phyloP scores from a whole-genome alignment of 2,329 filamentous ascomycete species.

The Ciborinia camelliae region DNA sequence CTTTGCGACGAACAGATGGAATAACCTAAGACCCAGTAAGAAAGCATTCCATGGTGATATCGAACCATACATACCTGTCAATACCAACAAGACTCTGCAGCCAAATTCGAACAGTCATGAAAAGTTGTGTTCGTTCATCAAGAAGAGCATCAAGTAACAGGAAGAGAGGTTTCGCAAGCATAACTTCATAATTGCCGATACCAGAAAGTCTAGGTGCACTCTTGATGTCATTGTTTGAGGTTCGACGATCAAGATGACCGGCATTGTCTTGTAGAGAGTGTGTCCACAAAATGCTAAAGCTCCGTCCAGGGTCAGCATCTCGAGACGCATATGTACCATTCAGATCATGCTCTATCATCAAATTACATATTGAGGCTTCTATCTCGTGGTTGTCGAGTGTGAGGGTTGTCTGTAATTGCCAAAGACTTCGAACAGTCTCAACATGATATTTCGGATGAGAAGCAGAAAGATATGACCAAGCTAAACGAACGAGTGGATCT shows the following conservation, averaged over 20 bases:
- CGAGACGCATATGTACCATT: conserved; percentile 47
- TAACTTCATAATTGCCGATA: conserved; percentile 62
- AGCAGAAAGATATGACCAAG: conserved; percentile 82
- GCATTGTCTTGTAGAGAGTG: conserved; percentile 63
- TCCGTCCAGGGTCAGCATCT: conserved; percentile 60
- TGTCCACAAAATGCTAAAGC: conserved; percentile 78
- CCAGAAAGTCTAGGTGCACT: conserved; percentile 48
- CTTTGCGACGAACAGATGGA: conserved; percentile 58
- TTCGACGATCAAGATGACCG: conserved; percentile 46
- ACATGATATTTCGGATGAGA: conserved; percentile 88
- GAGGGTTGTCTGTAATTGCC: conserved; percentile 76
- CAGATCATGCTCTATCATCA: conserved; percentile 59
- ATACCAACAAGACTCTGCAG: conserved; percentile 64
- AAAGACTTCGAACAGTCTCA: conserved; percentile 80
- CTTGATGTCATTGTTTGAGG: conserved; percentile 40
- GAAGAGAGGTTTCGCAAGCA: conserved; percentile 78
- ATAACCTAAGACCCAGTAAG: conserved; percentile 47
- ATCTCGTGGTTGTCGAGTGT: conserved; percentile 67
- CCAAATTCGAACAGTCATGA: conserved; percentile 77
- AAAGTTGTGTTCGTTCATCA: conserved; percentile 69
- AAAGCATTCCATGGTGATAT: conserved; percentile 8
- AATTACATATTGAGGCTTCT: conserved; percentile 70
- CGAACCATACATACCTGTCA: conserved; percentile 51
- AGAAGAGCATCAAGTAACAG: conserved; percentile 74
- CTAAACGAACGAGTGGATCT: conserved; percentile 62